phyloP scores from a whole-genome alignment of 352 stramenopile genomes.

The Phytophthora capsici region DNA sequence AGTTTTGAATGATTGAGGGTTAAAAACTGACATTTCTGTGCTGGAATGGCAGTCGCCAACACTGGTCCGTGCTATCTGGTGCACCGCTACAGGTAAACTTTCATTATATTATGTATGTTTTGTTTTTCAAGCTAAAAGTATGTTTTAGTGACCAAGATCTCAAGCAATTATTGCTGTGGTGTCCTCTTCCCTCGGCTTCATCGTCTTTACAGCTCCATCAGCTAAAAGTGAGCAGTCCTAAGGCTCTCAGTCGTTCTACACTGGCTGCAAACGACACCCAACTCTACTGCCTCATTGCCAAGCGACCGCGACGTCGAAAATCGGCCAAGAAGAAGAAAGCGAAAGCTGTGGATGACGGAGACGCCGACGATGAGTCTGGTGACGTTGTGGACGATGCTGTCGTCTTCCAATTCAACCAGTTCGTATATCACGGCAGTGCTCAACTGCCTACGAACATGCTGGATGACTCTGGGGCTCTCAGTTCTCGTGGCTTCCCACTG shows the following conservation, averaged over 20 bases:
- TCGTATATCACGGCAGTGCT: conserved; percentile 53
- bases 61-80: conserved; percentile 64
- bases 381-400: conserved; percentile 42
- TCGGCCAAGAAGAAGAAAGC: conserved; percentile 13
- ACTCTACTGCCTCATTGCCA: conserved; percentile 56
- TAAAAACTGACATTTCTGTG: background rate
- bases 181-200: conserved; percentile 39
- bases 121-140: background rate
- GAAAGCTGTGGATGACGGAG: conserved; percentile 23
- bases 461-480: conserved; percentile 54
- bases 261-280: conserved; percentile 68
- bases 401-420: conserved; percentile 76
- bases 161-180: conserved; percentile 71
- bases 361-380: conserved; percentile 31
- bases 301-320: conserved; percentile 9
- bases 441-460: conserved; percentile 32
- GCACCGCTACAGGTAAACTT: conserved; percentile 51
- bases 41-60: conserved; percentile 42
- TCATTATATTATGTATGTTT: background rate
- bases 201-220: conserved; percentile 21
- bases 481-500: conserved; percentile 42
- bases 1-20: too few relatives aligned
- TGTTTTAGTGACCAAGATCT: conserved; percentile 55
- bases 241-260: conserved; percentile 1
- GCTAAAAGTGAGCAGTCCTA: background rate